These are phyloP conservation scores for Begonia peltatifolia DNA, from an alignment of 306 rosid species.

Conservation along the genomic window DNA sequence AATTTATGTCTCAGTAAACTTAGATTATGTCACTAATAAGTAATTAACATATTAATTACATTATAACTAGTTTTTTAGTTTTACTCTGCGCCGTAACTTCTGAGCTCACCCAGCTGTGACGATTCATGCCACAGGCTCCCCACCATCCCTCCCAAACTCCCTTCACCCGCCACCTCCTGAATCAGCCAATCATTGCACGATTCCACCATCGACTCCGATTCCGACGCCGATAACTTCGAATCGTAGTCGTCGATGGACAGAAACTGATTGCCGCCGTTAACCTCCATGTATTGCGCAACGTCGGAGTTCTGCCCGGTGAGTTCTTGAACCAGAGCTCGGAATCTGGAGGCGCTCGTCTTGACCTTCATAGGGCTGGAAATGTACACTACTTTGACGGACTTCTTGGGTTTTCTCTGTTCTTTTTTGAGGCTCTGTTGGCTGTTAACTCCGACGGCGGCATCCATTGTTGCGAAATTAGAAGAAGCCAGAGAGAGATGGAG, in stretches of 20 bases:
- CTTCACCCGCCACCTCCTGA: neutral
- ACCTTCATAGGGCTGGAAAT: constrained; percentile 72
- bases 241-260: neutral
- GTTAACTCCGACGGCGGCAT: constrained; percentile 13
- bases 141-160: constrained; percentile 1
- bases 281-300: constrained; percentile 30
- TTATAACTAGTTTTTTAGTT: too few relatives aligned
- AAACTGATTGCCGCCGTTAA: neutral
- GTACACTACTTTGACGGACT: constrained; percentile 46
- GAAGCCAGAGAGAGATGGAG: neutral
- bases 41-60: neutral
- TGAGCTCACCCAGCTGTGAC: neutral
- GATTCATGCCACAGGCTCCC: constrained; percentile 1
- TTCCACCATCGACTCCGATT: neutral
- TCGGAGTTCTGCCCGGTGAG: constrained; percentile 59
- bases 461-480: neutral
- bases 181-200: neutral
- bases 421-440: constrained; percentile 24
- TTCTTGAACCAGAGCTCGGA: constrained; percentile 64
- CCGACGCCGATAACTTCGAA: neutral
- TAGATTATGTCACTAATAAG: neutral
- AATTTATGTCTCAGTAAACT: neutral
- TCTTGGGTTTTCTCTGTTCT: constrained; percentile 20
- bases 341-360: constrained; percentile 41
- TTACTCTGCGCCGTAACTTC: constrained; percentile 1